Evolutionary conservation across 768 basidiomycete species (phyloP).

Genomic region (Xerocomellus dryophilus): DNA sequence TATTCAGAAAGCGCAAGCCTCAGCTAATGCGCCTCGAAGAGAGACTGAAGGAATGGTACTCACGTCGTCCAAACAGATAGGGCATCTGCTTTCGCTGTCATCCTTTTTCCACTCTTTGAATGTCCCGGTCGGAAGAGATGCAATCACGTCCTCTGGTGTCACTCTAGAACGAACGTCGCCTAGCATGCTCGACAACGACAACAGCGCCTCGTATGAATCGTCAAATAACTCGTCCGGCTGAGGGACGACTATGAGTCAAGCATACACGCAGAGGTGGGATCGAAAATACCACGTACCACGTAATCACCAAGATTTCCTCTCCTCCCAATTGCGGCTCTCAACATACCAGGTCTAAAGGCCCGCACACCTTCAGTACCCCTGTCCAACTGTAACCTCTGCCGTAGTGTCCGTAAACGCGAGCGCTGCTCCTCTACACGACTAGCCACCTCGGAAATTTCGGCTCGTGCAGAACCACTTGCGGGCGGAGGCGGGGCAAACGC

Average conservation of each 20-base stretch:
- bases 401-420: slow-evolving; percentile 23
- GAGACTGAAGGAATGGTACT: slow-evolving; percentile 25
- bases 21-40: not conserved
- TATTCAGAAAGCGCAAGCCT: slow-evolving; percentile 28
- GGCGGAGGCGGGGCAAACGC: slow-evolving; percentile 1
- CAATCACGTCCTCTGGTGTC: slow-evolving; percentile 60
- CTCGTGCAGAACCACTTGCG: not conserved
- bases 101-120: slow-evolving; percentile 68
- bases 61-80: slow-evolving; percentile 84
- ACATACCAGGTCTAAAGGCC: slow-evolving; percentile 23
- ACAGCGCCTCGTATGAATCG: slow-evolving; percentile 66
- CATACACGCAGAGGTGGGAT: not conserved
- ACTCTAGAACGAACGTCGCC: slow-evolving; percentile 68
- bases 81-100: slow-evolving; percentile 72
- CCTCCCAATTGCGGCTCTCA: slow-evolving; percentile 21
- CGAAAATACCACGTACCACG: slow-evolving; percentile 43
- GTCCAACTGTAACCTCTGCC: slow-evolving; percentile 31
- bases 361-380: slow-evolving; percentile 20
- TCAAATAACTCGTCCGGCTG: slow-evolving; percentile 79
- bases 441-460: slow-evolving; percentile 1
- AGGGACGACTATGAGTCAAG: slow-evolving; percentile 6
- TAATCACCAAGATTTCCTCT: slow-evolving; percentile 41
- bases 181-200: slow-evolving; percentile 55
- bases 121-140: slow-evolving; percentile 53
- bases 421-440: slow-evolving; percentile 21